phyloP scores from a whole-genome alignment of 805 yeast species.

The Yarrowia sp. region DNA sequence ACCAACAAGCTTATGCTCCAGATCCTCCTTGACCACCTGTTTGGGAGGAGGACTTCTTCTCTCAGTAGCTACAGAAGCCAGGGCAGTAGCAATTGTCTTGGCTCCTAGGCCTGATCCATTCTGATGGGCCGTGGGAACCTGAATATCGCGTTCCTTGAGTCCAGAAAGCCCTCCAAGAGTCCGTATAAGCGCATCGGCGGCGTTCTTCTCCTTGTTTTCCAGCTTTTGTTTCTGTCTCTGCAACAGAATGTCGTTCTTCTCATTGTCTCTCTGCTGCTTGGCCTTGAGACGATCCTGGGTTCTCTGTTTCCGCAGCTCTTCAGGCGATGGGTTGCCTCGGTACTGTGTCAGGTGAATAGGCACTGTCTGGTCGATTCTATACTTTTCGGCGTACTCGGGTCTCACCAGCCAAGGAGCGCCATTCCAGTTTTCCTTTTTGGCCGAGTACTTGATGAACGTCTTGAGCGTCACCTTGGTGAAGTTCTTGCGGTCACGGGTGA shows the following conservation, averaged over 20 bases:
- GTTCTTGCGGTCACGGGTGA: conserved; percentile 80
- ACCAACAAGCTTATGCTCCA: conserved; percentile 24
- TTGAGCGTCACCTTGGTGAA: conserved; percentile 91
- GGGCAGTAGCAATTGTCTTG: conserved; percentile 8
- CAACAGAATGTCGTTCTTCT: conserved; percentile 10
- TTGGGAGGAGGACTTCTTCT: conserved; percentile 31
- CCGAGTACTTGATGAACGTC: conserved; percentile 81
- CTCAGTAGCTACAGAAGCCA: conserved; percentile 11
- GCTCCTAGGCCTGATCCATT: conserved; percentile 9
- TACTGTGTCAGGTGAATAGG: conserved; percentile 45
- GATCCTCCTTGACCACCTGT: conserved; percentile 39
- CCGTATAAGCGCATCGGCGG: conserved; percentile 23
- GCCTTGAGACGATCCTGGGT: conserved; percentile 39
- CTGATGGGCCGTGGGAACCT: conserved; percentile 3
- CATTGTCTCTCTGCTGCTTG: conserved; percentile 32
- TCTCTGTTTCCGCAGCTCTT: conserved; percentile 38
- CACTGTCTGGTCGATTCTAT: conserved; percentile 57
- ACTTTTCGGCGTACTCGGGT: conserved; percentile 72
- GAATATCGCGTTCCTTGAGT: conserved; percentile 14
- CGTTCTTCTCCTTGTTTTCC: conserved; percentile 35
- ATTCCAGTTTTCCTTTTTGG: conserved; percentile 76
- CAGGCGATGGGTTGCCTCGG: conserved; percentile 38
- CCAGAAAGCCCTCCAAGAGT: conserved; percentile 15
- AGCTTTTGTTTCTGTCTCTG: conserved; percentile 21
- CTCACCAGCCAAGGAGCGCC: conserved; percentile 98